phyloP scores from a whole-genome alignment of 2,329 filamentous ascomycete genomes.

The Calycina marina region DNA sequence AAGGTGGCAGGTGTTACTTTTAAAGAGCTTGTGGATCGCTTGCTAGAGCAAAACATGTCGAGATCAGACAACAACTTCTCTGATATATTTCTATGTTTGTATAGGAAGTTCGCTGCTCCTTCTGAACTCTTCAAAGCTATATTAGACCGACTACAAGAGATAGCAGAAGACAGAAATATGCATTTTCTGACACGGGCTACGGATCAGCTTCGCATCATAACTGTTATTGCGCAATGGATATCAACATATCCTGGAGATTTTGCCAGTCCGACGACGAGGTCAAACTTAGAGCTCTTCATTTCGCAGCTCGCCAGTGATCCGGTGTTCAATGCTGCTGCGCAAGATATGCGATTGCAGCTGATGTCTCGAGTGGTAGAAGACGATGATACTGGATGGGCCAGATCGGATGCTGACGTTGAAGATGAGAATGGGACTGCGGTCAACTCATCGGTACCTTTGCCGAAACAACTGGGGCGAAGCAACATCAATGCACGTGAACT shows the following conservation, averaged over 20 bases:
- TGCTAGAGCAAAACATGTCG: constrained; percentile 68
- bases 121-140: constrained; percentile 65
- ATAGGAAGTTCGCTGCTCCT: constrained; percentile 84
- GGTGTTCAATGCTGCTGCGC: constrained; percentile 71
- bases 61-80: constrained; percentile 82
- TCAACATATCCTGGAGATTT: constrained; percentile 86
- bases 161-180: constrained; percentile 50
- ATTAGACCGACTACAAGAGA: constrained; percentile 56
- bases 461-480: constrained; percentile 10
- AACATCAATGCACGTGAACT: constrained; percentile 9
- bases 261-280: constrained; percentile 59
- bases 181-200: constrained; percentile 65
- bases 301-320: constrained; percentile 58
- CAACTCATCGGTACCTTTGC: constrained; percentile 11
- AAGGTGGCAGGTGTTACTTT: constrained; percentile 41
- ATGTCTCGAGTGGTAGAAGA: constrained; percentile 63
- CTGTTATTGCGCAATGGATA: constrained; percentile 80
- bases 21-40: constrained; percentile 71
- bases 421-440: constrained; percentile 11
- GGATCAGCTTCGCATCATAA: constrained; percentile 69
- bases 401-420: constrained; percentile 47
- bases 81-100: constrained; percentile 80
- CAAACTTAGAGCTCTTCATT: constrained; percentile 62
- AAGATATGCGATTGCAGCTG: constrained; percentile 70
- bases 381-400: constrained; percentile 89